Percentiles rank a stretch among this genome's conserved stretches.
Evolutionary conservation across 257 asterid species (phyloP).

Genomic region (Solanum sitiens): DNA sequence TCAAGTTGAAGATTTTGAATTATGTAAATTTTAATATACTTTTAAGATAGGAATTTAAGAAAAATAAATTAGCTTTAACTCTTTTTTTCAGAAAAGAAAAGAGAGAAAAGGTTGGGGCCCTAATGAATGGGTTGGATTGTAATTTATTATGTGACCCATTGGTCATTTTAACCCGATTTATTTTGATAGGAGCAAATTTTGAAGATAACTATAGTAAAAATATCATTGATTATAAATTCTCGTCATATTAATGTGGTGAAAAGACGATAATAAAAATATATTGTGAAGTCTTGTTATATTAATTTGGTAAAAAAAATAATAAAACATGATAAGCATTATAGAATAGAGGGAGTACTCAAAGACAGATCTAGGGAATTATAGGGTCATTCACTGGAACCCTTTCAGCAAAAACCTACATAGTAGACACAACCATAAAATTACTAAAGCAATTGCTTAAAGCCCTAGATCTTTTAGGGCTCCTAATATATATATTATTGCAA

Average conservation of each 20-base stretch:
- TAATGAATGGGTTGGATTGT: neutral
- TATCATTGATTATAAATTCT: neutral
- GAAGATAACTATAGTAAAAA: neutral
- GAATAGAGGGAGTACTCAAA: too few relatives aligned
- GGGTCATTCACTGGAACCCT: neutral
- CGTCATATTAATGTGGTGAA: neutral
- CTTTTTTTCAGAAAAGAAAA: neutral
- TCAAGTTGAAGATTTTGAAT: neutral
- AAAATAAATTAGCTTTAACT: neutral
- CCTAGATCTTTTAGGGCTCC: too few relatives aligned
- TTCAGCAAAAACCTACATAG: too few relatives aligned
- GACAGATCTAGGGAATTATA: neutral
- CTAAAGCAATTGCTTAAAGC: too few relatives aligned
- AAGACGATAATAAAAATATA: neutral
- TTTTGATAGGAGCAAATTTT: neutral
- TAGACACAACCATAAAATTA: too few relatives aligned
- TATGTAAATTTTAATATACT: neutral
- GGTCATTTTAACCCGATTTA: neutral
- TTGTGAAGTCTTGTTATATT: neutral
- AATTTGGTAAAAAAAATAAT: neutral
- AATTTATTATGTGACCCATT: too few relatives aligned
- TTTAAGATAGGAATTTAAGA: neutral
- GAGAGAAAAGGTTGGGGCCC: neutral
- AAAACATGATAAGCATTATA: neutral
- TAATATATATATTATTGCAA: too few relatives aligned